Percentiles rank a stretch among this genome's conserved stretches.
Evolutionary conservation across 2,329 filamentous ascomycete species (phyloP).

Genomic region (Ophiosphaerella korrae): DNA sequence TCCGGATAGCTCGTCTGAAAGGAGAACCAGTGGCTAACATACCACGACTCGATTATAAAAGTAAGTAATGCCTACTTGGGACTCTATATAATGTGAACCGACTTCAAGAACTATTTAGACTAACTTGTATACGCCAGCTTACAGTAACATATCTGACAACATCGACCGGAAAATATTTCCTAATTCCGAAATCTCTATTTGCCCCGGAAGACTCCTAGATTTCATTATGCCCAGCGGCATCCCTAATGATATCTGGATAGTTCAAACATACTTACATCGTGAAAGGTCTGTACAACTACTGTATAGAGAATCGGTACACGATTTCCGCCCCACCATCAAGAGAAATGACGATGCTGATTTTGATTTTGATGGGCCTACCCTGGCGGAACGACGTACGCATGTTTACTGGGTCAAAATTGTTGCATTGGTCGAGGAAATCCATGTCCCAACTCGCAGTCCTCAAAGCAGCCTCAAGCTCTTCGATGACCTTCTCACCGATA

Average conservation of each 20-base stretch:
- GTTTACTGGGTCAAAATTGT: too few species aligned
- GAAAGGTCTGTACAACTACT: constrained; percentile 17
- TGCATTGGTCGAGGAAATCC: too few species aligned
- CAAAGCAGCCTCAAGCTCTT: background rate
- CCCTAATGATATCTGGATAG: constrained; percentile 12
- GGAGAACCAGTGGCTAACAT: constrained; percentile 28
- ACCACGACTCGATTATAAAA: constrained; percentile 18
- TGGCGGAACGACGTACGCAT: too few species aligned
- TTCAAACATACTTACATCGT: constrained; percentile 7
- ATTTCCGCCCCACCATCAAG: background rate
- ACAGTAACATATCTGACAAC: constrained; percentile 29
- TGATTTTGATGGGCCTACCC: background rate
- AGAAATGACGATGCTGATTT: background rate
- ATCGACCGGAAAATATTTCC: constrained; percentile 34
- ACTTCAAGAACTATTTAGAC: background rate
- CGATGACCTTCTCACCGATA: background rate
- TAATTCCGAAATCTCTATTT: constrained; percentile 17
- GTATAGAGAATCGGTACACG: constrained; percentile 9
- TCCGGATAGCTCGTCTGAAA: constrained; percentile 37
- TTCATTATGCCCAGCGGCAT: constrained; percentile 20
- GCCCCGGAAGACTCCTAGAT: constrained; percentile 2
- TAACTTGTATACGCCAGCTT: constrained; percentile 21
- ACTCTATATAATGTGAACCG: too few species aligned
- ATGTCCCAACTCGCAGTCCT: background rate
- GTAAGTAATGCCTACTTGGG: constrained; percentile 16